Base-by-base conservation (phyloP, 2,329 filamentous ascomycete species). In the Cyphellophora attinorum region DNA sequence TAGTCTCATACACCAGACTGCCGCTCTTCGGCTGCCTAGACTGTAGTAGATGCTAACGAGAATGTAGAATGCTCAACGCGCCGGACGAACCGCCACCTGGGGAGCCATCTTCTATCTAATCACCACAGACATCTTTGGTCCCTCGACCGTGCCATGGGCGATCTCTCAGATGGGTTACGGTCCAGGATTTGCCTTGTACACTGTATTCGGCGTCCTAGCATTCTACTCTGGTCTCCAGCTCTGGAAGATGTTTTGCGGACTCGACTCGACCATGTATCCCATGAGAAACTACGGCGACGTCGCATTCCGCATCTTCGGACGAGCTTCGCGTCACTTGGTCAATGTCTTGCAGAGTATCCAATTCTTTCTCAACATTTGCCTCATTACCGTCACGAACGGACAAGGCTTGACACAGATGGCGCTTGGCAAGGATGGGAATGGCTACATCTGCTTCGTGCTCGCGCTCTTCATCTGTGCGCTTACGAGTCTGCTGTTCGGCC, bases 321-420 rank as follows among this genome's bases (percentile, higher is more conserved):
- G 42, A 3, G 52, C 46, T 41, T 55, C 55, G 5, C 56, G 62
- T 12, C 50, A 58, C 33, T 19, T 56, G 5, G 50, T 58, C 30
- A 63, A 63, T 38, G 34, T 57, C 5, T 47, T 63, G 17, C 62
- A 65, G 38, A 53, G 50, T 6, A 46, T 61, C 13, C 60, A 62
- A 30, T 50, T 65, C 33, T 51, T 75, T 16, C 54, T 75, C 16
- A 67, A 67, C 29, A 68, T 75, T 2, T 60, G 63, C 2, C 56
- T 72, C 25, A 56, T 75, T 29, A 66, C 73, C 33, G 62, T 75
- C 27, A 59, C 55, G 32, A 72, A 67, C 29, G 71, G 70, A 3
- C 65, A 75, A 50, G 63, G 64, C 12, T 64, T 76, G 15, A 68
- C 65, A 1, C 68, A 76, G 48, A 60, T 72, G 33, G 62, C 66